Base-by-base conservation (phyloP, 1,284 basidiomycete species). In the Porodaedalea pini region DNA sequence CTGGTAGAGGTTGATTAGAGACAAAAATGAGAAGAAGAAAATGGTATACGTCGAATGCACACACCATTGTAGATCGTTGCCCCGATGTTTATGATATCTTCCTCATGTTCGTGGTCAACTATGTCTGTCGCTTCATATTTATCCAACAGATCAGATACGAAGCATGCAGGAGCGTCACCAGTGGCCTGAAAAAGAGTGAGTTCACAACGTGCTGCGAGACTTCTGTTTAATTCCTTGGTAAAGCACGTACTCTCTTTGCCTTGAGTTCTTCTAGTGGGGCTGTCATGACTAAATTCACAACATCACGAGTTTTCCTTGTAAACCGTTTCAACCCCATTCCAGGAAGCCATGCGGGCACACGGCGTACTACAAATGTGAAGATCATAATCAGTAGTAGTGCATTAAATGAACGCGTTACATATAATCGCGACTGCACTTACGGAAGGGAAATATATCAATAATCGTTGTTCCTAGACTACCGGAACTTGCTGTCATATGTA, bases 331-430 rank as follows among this genome's bases (percentile, higher is more conserved):
- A 25, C 3, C 37, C 34, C 44, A 54, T 50, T 13, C 57, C 57
- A 17, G 57, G 57, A 7, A 58, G 10, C 57, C 57, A 58, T 31
- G 44, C 31, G 1, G 57, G 57, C n/a, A 58, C 29, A 44, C 49
- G 52, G 11, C 57, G 57, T 10, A 58, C 57, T 47, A 15, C 13
- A n/a, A 13, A 10, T 11, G n/a, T 15, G 34, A 11, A 27, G 37
- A n/a, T 15, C 36, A 4, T 11, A 11, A 10, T 32, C 29, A 45
- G 36, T 10, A 17, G 4, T n/a, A 49, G 23, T n/a, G n/a, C n/a
- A n/a, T n/a, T n/a, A n/a, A n/a, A n/a, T n/a, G n/a, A n/a, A n/a
- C n/a, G n/a, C n/a, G n/a, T n/a, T n/a, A n/a, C n/a, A n/a, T n/a
- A n/a, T n/a, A n/a, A n/a, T n/a, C n/a, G n/a, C n/a, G n/a, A n/a